These are phyloP conservation scores for Puccinia triticina DNA, from an alignment of 1,284 basidiomycete species.

Conservation along the genomic window DNA sequence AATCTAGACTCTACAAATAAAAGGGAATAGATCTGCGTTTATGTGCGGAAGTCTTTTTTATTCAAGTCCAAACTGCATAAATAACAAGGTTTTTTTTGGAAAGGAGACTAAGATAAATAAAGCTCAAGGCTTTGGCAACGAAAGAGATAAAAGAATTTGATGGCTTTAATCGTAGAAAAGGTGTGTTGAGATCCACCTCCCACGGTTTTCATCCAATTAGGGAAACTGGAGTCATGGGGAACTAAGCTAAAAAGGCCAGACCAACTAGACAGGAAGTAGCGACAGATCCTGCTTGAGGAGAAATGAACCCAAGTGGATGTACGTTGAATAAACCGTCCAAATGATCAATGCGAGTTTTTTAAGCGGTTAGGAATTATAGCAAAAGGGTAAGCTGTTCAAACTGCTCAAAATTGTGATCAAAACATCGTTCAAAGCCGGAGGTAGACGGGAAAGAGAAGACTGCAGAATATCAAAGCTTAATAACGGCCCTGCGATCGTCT, in stretches of 20 bases:
- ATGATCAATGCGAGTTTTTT: conserved; percentile 33
- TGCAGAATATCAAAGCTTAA: conserved; percentile 48
- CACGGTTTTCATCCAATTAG: conserved; percentile 30
- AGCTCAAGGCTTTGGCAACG: conserved; percentile 14
- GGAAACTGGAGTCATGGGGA: conserved; percentile 13
- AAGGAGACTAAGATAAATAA: conserved; percentile 10
- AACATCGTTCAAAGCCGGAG: conserved; percentile 30
- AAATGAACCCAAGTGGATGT: conserved; percentile 8
- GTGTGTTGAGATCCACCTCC: not conserved
- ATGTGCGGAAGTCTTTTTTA: not conserved
- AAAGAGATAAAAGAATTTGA: not conserved
- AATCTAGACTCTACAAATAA: conserved; percentile 1
- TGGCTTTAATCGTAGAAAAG: not conserved
- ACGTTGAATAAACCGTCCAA: conserved; percentile 37
- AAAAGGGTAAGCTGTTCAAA: conserved; percentile 32
- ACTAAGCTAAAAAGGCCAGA: conserved; percentile 22
- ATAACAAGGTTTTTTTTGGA: not conserved
- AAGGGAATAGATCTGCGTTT: not conserved
- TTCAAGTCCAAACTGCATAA: conserved; percentile 6
- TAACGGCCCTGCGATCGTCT: conserved; percentile 43
- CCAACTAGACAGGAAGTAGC: conserved; percentile 15
- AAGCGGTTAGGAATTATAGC: conserved; percentile 24
- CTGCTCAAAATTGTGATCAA: conserved; percentile 41
- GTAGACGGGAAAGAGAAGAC: conserved; percentile 49
- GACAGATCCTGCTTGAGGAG: conserved; percentile 1